Evolutionary conservation across 1,139 yeast genomes (phyloP).

Genomic region (Lodderomyces oxycetoniae): DNA sequence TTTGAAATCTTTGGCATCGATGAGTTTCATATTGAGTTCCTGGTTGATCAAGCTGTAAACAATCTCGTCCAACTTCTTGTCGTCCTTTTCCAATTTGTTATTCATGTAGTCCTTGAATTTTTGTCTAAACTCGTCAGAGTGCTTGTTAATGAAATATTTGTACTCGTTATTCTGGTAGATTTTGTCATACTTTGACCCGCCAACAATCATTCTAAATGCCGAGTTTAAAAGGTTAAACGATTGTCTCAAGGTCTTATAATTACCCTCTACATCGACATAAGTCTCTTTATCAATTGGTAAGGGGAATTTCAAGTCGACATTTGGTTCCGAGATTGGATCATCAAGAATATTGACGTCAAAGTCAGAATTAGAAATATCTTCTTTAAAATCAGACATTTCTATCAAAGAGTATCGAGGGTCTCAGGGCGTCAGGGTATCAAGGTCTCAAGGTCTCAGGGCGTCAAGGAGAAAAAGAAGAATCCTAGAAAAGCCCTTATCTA

Average conservation of each 20-base stretch:
- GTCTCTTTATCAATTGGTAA: slow-evolving; percentile 36
- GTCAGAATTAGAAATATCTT: slow-evolving; percentile 14
- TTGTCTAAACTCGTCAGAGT: slow-evolving; percentile 25
- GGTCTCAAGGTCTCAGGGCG: too few relatives aligned
- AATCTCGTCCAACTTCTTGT: slow-evolving; percentile 34
- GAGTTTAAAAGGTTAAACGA: slow-evolving; percentile 30
- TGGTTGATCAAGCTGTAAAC: slow-evolving; percentile 36
- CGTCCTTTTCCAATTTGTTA: slow-evolving; percentile 29
- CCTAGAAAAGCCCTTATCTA: too few relatives aligned
- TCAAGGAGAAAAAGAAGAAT: too few relatives aligned
- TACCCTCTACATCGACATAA: slow-evolving; percentile 27
- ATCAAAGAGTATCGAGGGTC: too few relatives aligned
- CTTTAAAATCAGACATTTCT: background rate
- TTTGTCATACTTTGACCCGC: slow-evolving; percentile 22
- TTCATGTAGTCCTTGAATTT: slow-evolving; percentile 31
- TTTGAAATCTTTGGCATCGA: slow-evolving; percentile 31
- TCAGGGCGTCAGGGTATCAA: too few relatives aligned
- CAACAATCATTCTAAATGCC: slow-evolving; percentile 30
- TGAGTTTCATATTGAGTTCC: slow-evolving; percentile 40
- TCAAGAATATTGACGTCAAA: slow-evolving; percentile 40
- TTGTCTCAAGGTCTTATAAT: slow-evolving; percentile 21
- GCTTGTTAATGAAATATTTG: slow-evolving; percentile 33
- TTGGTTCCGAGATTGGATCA: slow-evolving; percentile 29
- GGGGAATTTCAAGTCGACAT: slow-evolving; percentile 35
- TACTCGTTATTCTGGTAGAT: slow-evolving; percentile 36